Evolutionary conservation across 2,329 filamentous ascomycete species (phyloP).

Genomic region (Aspergillus sp.): DNA sequence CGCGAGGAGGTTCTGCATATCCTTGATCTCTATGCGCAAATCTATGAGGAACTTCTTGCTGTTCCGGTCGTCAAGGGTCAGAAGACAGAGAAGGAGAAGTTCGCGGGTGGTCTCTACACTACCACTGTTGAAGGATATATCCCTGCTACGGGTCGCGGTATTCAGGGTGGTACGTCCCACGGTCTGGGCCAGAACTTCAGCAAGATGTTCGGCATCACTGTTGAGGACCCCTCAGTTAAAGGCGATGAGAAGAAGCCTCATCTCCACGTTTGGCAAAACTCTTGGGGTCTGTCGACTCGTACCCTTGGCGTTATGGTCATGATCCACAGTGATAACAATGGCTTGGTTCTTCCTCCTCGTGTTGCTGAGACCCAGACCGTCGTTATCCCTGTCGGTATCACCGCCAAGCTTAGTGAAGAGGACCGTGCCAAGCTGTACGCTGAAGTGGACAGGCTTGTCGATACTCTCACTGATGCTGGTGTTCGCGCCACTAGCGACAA

Average conservation of each 20-base stretch:
- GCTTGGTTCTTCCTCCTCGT: slow-evolving; percentile 86
- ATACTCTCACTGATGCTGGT: slow-evolving; percentile 68
- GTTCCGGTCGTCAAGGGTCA: slow-evolving; percentile 89
- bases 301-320: slow-evolving; percentile 99
- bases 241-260: slow-evolving; percentile 73
- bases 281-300: slow-evolving; percentile 95
- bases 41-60: slow-evolving; percentile 91
- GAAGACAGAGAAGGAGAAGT: slow-evolving; percentile 98
- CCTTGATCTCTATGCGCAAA: slow-evolving; percentile 83
- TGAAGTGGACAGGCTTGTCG: slow-evolving; percentile 70
- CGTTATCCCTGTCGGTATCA: slow-evolving; percentile 90
- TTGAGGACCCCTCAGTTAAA: slow-evolving; percentile 79
- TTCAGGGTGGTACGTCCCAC: slow-evolving; percentile 94
- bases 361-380: slow-evolving; percentile 84
- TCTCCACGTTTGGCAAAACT: slow-evolving; percentile 96
- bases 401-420: slow-evolving; percentile 79
- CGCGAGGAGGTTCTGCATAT: slow-evolving; percentile 88
- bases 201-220: slow-evolving; percentile 98
- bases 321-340: slow-evolving; percentile 95
- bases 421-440: slow-evolving; percentile 74
- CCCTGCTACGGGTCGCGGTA: slow-evolving; percentile 89
- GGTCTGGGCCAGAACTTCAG: slow-evolving; percentile 96
- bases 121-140: slow-evolving; percentile 98
- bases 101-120: slow-evolving; percentile 93
- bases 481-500: slow-evolving; percentile 79